Percentiles rank a stretch among this genome's conserved stretches.
Evolutionary conservation across 1,139 yeast genomes (phyloP).

Genomic region (Lodderomyces beijingensis): DNA sequence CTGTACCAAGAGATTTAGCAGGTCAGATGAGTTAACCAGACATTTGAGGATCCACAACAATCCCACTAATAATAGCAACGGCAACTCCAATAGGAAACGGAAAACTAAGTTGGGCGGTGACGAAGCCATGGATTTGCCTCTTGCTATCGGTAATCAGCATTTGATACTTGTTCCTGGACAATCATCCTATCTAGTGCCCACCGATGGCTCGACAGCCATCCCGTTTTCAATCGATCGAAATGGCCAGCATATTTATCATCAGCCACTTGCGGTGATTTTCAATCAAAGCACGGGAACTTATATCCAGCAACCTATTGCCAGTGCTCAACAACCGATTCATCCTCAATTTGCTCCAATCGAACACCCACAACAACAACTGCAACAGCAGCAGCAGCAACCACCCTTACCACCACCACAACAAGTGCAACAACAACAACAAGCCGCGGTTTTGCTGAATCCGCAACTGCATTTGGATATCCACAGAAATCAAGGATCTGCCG

Average conservation of each 20-base stretch:
- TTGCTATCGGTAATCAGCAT: constrained; percentile 5
- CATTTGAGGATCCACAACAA: constrained; percentile 63
- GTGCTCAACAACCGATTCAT: constrained; percentile 9
- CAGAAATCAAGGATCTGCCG: constrained; percentile 23
- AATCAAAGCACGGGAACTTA: constrained; percentile 21
- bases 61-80: constrained; percentile 29
- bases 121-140: constrained; percentile 1
- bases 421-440: constrained; percentile 7
- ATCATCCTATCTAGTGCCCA: background rate
- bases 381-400: constrained; percentile 9
- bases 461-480: too few relatives aligned
- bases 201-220: constrained; percentile 10
- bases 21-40: constrained; percentile 67
- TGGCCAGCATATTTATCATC: constrained; percentile 33
- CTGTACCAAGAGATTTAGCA: constrained; percentile 61
- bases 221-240: constrained; percentile 33
- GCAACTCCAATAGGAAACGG: constrained; percentile 34
- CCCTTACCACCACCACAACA: constrained; percentile 8
- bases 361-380: constrained; percentile 5
- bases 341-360: constrained; percentile 10
- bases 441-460: constrained; percentile 9
- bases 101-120: constrained; percentile 16
- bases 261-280: constrained; percentile 33
- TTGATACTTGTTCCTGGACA: constrained; percentile 5
- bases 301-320: constrained; percentile 10